Evolutionary conservation across 805 yeast genomes (phyloP).

Genomic region (Kluyveromyces siamensis): DNA sequence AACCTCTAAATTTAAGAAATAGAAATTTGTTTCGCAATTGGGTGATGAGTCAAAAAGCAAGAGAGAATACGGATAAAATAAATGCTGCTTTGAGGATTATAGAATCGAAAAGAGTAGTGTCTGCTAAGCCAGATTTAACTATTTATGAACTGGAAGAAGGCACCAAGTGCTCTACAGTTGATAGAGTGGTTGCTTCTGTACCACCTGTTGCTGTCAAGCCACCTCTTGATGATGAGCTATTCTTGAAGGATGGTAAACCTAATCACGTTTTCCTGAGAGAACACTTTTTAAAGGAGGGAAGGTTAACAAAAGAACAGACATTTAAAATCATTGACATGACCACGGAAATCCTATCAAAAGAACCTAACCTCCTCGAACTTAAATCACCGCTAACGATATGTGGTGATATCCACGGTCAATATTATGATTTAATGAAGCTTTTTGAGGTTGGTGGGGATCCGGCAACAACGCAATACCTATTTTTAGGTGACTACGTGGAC

Average conservation of each 20-base stretch:
- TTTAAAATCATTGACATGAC: slow-evolving; percentile 57
- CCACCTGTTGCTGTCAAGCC: slow-evolving; percentile 54
- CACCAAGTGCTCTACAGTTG: slow-evolving; percentile 37
- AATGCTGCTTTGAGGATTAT: slow-evolving; percentile 59
- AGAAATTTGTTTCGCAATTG: background rate
- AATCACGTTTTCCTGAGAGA: slow-evolving; percentile 59
- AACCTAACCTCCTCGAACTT: slow-evolving; percentile 71
- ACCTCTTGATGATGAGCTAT: slow-evolving; percentile 66
- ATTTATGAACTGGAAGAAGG: slow-evolving; percentile 45
- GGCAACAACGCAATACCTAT: slow-evolving; percentile 60
- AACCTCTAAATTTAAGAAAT: background rate
- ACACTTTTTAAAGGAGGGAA: slow-evolving; percentile 76
- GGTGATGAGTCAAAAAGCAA: slow-evolving; percentile 16
- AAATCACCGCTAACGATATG: slow-evolving; percentile 94
- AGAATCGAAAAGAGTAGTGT: slow-evolving; percentile 32
- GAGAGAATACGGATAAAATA: slow-evolving; percentile 45
- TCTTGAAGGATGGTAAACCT: slow-evolving; percentile 56
- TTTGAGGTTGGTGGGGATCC: slow-evolving; percentile 95
- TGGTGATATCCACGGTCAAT: slow-evolving; percentile 98
- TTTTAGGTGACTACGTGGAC: slow-evolving; percentile 92
- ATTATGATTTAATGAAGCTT: slow-evolving; percentile 77
- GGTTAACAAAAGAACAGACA: slow-evolving; percentile 64
- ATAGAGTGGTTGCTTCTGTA: slow-evolving; percentile 43
- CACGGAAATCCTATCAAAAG: slow-evolving; percentile 49
- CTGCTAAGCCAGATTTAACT: slow-evolving; percentile 26